phyloP scores from a whole-genome alignment of 768 basidiomycete species.

The Coprinellus micaceus region DNA sequence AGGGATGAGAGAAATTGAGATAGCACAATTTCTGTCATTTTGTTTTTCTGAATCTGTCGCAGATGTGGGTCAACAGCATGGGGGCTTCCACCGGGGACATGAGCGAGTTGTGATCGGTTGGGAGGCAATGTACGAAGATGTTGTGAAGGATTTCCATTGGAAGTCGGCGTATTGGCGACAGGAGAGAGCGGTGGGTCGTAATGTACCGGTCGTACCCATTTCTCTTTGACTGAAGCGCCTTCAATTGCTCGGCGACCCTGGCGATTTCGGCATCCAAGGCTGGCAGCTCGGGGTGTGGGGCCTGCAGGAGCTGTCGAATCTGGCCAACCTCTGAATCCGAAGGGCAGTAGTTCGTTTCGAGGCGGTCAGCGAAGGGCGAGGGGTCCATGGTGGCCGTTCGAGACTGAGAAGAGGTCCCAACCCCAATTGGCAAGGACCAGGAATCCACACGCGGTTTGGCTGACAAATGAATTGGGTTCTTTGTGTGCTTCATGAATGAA shows the following conservation, averaged over 20 bases:
- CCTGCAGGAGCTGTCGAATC: conserved; percentile 7
- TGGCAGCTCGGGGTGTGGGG: conserved; percentile 7
- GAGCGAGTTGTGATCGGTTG: conserved; percentile 17
- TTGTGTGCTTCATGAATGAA: too few relatives aligned
- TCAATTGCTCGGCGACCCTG: conserved; percentile 2
- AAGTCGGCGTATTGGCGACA: conserved; percentile 17
- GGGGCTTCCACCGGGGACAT: conserved; percentile 19
- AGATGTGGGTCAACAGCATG: conserved; percentile 16
- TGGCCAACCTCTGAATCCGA: conserved; percentile 6
- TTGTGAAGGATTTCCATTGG: conserved; percentile 17
- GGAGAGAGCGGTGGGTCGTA: conserved; percentile 9
- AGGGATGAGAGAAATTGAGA: too few relatives aligned
- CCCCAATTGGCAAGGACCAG: too few relatives aligned
- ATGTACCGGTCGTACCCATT: conserved; percentile 3
- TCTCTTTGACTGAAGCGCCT: conserved; percentile 2
- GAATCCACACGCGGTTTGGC: too few relatives aligned
- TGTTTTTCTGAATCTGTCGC: too few relatives aligned
- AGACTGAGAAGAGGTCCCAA: conserved; percentile 3
- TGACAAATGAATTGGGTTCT: too few relatives aligned
- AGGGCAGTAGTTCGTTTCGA: conserved; percentile 12
- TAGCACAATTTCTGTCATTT: too few relatives aligned
- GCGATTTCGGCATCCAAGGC: conserved; percentile 8
- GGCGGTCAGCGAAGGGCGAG: conserved; percentile 6
- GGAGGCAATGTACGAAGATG: conserved; percentile 19
- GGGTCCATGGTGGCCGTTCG: conserved; percentile 14